Base-by-base conservation (phyloP, 257 asterid genomes). In the Voacanga thouarsii region DNA sequence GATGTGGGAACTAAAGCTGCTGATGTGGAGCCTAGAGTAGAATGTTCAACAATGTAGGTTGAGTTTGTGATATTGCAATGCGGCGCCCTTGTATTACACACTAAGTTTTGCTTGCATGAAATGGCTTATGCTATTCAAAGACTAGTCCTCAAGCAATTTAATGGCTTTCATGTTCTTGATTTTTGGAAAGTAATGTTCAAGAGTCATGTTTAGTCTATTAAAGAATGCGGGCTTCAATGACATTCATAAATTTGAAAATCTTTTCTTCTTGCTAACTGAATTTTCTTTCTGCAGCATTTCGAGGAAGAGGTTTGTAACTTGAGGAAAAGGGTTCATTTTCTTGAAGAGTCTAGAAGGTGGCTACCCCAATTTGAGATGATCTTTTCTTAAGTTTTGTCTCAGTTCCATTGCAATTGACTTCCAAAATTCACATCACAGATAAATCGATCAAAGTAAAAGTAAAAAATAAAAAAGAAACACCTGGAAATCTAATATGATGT, bases 321-420 rank as follows among this genome's bases (percentile, higher is more conserved):
- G 70, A 77, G 55, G 16, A 77, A 74, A 75, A 86, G 79, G 83
- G 18, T 87, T 21, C 85, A 86, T 83, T 56, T 80, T 71, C 89
- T 86, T 60, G 89, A 89, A 74, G 89, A 89, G 41, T 78, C 85
- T 57, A 83, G 75, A 68, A 82, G 96, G 96, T 89, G 76, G 6
- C 80, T 44, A 3, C 75, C 65, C 44, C 41, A 57, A 70, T 30
- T 66, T 71, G 55, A 26, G n/a, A n/a, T n/a, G n/a, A n/a, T n/a
- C n/a, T n/a, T n/a, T n/a, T n/a, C n/a, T 68, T 23, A 6, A 59
- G 6, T 73, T 39, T 53, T 6, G 8, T 14, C 14, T 39, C n/a
- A 12, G 7, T 72, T 3, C 19, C 5, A 19, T 0, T 21, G 23
- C 50, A 45, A 7, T 45, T 28, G 12, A 11, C 9, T 37, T 55